Conservation (phyloP, 495 filamentous ascomycete genomes). For the Penicillium diatomitis region DNA sequence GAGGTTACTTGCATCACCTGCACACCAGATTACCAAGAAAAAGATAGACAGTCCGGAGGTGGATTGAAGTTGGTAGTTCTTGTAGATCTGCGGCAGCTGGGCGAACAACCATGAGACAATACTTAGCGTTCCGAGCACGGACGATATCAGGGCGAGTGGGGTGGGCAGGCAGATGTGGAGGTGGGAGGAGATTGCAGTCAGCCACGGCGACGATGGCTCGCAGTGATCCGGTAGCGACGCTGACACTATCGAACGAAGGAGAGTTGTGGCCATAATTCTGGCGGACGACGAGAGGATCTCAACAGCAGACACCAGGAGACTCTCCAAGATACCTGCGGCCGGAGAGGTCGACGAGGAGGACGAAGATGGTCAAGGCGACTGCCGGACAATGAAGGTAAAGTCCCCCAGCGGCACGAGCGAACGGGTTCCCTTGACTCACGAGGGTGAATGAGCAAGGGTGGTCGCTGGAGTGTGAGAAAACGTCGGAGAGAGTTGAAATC, state of each 20-base stretch:
- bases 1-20: constrained; percentile 61
- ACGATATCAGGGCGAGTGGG: constrained; percentile 56
- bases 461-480: too few species aligned
- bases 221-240: constrained; percentile 50
- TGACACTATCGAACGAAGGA: constrained; percentile 19
- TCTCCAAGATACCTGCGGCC: too few species aligned
- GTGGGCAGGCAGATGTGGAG: constrained; percentile 62
- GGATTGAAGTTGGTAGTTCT: constrained; percentile 57
- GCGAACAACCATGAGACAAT: constrained; percentile 72
- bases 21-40: constrained; percentile 61
- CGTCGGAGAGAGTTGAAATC: too few species aligned
- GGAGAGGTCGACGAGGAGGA: too few species aligned
- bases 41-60: constrained; percentile 60
- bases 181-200: constrained; percentile 47
- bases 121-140: constrained; percentile 52
- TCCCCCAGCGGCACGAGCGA: too few species aligned
- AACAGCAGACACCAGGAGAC: too few species aligned
- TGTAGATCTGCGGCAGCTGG: constrained; percentile 65
- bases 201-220: constrained; percentile 50
- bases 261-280: constrained; percentile 21
- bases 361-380: too few species aligned
- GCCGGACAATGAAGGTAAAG: too few species aligned
- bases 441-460: too few species aligned
- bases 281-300: too few species aligned
- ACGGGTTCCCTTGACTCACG: too few species aligned